Evolutionary conservation across 176 grass and related monocot genomes (phyloP), one percentile per base, ranked within the genome.

Genomic region (Cenchrus fungigraminus): DNA sequence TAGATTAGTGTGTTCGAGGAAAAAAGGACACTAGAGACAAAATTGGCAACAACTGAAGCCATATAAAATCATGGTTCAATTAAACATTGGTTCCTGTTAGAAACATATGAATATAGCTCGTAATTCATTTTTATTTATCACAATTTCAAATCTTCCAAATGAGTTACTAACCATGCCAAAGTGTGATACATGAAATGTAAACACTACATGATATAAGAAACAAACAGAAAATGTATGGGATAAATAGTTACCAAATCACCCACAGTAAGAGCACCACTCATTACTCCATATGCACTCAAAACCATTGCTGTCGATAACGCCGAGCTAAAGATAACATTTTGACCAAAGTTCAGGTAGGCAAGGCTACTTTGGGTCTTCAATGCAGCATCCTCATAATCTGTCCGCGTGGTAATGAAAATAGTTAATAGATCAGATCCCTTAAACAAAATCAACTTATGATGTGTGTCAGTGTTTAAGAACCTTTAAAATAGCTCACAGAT

Each of bases 291-390:
- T 79, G 97, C 95, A 71, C 89, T 92, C 85, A 98, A 92, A 88
- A 95, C 93, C 97, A 98, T 98, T 65, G 97, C 93, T 51, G 97
- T 71, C 32, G 97, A 95, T 75, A 98, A 92, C 66, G 97, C 86
- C 4, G 89, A 86, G 78, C 97, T 98, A 91, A 98, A 98, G 87
- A 98, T 94, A 88, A 98, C 0, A 82, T 83, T 98, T 80, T 98
- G 97, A 57, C 97, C 97, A 68, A 98, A 98, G 78, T 98, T 98
- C 76, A 98, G 83, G 83, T 84, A 95, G 22, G 93, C 93, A 73
- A 98, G 97, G 73, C 97, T 98, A 86, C 91, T 94, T 91, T 98
- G 97, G 32, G 97, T 94, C 89, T 98, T 94, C 74, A 92, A 76
- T 65, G 97, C 90, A 81, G 97, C 97, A 89, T 86, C 91, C 90